Evolutionary conservation across 1,284 basidiomycete genomes (phyloP).

Genomic region (Ustilago hordei): DNA sequence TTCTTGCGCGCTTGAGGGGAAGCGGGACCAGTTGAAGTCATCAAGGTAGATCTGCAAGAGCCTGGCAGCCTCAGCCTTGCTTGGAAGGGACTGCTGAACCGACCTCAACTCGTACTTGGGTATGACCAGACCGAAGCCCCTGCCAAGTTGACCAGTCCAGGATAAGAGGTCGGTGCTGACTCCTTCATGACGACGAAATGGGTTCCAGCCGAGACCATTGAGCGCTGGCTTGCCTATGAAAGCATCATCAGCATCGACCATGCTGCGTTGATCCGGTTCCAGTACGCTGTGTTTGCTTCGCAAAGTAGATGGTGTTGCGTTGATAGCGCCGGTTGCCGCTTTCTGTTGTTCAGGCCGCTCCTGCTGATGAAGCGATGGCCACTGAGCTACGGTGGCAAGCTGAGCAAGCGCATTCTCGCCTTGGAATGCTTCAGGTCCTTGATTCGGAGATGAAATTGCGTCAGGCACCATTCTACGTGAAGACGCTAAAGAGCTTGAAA

Average conservation of each 20-base stretch:
- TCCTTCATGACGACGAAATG: conserved; percentile 44
- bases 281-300: conserved; percentile 27
- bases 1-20: conserved; percentile 29
- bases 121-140: conserved; percentile 46
- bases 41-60: conserved; percentile 41
- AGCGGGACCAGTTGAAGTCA: conserved; percentile 48
- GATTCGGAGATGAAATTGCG: conserved; percentile 17
- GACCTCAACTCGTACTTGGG: conserved; percentile 48
- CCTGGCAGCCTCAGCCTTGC: conserved; percentile 30
- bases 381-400: conserved; percentile 39
- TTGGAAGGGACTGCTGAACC: conserved; percentile 42
- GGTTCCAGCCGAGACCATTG: conserved; percentile 48
- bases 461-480: conserved; percentile 8
- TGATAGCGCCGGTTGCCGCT: not conserved
- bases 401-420: conserved; percentile 29
- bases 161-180: conserved; percentile 44
- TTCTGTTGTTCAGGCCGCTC: conserved; percentile 2
- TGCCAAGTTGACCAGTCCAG: conserved; percentile 44
- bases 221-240: conserved; percentile 48
- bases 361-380: conserved; percentile 34
- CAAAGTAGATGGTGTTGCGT: conserved; percentile 17
- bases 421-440: conserved; percentile 3
- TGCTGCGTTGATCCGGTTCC: conserved; percentile 46
- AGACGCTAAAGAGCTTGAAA: conserved; percentile 14
- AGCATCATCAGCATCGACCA: conserved; percentile 51